These are phyloP conservation scores for Carpinus viminea DNA, from an alignment of 306 rosid genomes.

Conservation along the genomic window DNA sequence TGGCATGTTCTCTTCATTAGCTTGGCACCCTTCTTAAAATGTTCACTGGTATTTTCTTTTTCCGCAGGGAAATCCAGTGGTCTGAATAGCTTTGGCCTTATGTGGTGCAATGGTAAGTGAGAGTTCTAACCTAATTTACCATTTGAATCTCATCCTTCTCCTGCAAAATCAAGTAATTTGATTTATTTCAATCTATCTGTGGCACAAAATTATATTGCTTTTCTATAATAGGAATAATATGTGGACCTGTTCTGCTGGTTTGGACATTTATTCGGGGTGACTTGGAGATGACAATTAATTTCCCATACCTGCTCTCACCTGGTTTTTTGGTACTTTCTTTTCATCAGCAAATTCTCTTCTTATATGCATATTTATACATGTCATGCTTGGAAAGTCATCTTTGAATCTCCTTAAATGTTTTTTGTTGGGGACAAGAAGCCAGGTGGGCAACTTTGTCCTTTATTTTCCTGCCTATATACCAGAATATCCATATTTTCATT, in stretches of 20 bases:
- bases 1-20: slow-evolving; percentile 28
- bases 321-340: slow-evolving; percentile 71
- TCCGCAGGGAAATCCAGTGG: slow-evolving; percentile 92
- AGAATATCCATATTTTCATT: background rate
- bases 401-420: slow-evolving; percentile 5
- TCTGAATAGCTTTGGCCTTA: slow-evolving; percentile 96
- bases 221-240: slow-evolving; percentile 57
- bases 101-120: slow-evolving; percentile 95
- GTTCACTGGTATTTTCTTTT: slow-evolving; percentile 21
- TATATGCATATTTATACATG: background rate
- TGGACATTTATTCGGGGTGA: slow-evolving; percentile 85
- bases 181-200: slow-evolving; percentile 16
- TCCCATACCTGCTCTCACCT: slow-evolving; percentile 73
- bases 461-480: background rate
- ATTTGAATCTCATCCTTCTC: slow-evolving; percentile 10
- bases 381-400: background rate
- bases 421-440: background rate
- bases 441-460: background rate
- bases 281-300: slow-evolving; percentile 61
- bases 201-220: slow-evolving; percentile 13
- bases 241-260: slow-evolving; percentile 73
- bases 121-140: slow-evolving; percentile 19
- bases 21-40: slow-evolving; percentile 25
- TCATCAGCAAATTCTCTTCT: background rate
- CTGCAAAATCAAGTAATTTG: background rate